Conservation (phyloP, 106 monocot genomes). For the Dioscorea zingiberensis region DNA sequence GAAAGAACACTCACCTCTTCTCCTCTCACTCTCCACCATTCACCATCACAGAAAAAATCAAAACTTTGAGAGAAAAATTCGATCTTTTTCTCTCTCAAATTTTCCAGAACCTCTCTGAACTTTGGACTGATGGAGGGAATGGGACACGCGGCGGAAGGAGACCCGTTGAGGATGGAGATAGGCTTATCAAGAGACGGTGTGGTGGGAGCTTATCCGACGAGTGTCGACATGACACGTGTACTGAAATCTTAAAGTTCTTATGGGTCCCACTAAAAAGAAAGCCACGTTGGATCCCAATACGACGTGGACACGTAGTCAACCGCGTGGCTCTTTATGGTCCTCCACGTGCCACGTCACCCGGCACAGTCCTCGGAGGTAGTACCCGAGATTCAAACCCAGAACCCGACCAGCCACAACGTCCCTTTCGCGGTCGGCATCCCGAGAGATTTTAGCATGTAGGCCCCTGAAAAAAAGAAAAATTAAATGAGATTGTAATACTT, state of each 20-base stretch:
- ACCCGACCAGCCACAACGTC: no score
- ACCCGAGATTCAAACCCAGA: no score
- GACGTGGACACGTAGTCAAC: neutral
- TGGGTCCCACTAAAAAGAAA: neutral
- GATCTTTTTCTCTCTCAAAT: neutral
- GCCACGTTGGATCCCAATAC: neutral
- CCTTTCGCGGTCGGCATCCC: no score
- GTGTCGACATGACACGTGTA: neutral
- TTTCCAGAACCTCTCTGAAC: neutral
- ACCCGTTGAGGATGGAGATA: neutral
- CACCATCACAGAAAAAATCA: neutral
- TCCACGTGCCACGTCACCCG: neutral
- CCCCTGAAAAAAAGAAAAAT: no score
- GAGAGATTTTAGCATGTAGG: no score
- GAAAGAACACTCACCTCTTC: neutral
- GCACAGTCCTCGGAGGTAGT: no score
- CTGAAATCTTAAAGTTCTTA: neutral
- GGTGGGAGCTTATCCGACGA: neutral
- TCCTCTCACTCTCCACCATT: neutral
- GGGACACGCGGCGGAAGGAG: conserved; percentile 5
- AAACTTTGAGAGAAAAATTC: neutral
- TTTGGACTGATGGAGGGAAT: neutral
- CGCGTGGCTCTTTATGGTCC: neutral
- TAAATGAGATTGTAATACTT: no score
- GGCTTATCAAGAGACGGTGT: neutral